phyloP scores from a whole-genome alignment of 2,329 filamentous ascomycete species.

The Trematosphaeria pertusa region DNA sequence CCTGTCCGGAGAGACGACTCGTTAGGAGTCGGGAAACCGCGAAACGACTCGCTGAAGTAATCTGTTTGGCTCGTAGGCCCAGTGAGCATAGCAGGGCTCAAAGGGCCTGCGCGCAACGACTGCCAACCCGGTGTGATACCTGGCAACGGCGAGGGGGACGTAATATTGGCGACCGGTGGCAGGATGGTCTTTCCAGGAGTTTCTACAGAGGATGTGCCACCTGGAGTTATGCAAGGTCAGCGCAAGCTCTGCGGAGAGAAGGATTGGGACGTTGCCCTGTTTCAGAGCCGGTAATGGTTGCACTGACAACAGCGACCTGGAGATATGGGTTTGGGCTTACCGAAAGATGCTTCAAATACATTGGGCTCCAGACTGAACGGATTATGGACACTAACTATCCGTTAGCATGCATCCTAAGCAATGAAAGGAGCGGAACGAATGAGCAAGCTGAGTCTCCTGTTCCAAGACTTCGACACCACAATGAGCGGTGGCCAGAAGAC shows the following conservation, averaged over 20 bases:
- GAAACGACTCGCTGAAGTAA: conserved; percentile 86
- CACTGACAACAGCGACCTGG: too few relatives aligned
- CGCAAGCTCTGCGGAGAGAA: too few relatives aligned
- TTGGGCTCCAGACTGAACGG: conserved; percentile 84
- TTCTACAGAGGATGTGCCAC: conserved; percentile 71
- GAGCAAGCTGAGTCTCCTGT: conserved; percentile 2
- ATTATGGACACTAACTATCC: conserved; percentile 44
- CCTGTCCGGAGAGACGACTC: conserved; percentile 93
- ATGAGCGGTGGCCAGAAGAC: too few relatives aligned
- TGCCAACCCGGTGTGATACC: conserved; percentile 83
- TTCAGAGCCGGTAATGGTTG: too few relatives aligned
- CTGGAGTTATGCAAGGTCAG: too few relatives aligned
- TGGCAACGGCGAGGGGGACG: conserved; percentile 82
- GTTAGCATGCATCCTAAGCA: conserved; percentile 4
- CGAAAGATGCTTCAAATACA: conserved; percentile 96
- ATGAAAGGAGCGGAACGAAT: neutral
- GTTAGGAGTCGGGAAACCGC: conserved; percentile 92
- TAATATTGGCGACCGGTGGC: conserved; percentile 87
- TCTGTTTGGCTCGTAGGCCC: conserved; percentile 76
- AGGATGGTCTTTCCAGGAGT: conserved; percentile 78
- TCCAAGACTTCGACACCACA: neutral
- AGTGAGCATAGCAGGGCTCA: conserved; percentile 97
- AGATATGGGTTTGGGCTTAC: too few relatives aligned
- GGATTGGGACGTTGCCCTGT: too few relatives aligned
- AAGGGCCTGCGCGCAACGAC: conserved; percentile 86